phyloP scores from a whole-genome alignment of 2,329 filamentous ascomycete genomes.

The Xylaria multiplex region DNA sequence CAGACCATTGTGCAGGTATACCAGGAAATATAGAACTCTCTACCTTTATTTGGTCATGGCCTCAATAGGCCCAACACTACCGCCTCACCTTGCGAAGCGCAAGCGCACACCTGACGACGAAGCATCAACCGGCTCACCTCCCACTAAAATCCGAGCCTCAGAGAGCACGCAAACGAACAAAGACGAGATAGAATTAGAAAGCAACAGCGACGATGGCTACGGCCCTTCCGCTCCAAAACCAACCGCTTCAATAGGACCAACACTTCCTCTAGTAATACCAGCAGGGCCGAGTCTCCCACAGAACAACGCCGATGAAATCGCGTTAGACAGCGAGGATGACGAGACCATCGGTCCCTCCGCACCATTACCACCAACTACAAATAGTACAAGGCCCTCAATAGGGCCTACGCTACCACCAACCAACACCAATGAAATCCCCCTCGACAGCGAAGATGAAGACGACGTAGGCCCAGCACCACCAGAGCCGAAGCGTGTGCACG shows the following conservation, averaged over 20 bases:
- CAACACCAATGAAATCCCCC: constrained; percentile 42
- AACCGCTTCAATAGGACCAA: constrained; percentile 30
- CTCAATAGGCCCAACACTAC: constrained; percentile 75
- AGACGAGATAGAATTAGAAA: constrained; percentile 50
- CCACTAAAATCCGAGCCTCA: constrained; percentile 56
- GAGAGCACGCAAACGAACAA: constrained; percentile 58
- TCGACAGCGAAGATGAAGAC: constrained; percentile 40
- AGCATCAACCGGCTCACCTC: constrained; percentile 52
- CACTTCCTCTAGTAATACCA: constrained; percentile 21
- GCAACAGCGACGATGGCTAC: constrained; percentile 42
- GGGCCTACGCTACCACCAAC: constrained; percentile 37
- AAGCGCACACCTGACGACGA: constrained; percentile 64
- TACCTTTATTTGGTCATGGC: constrained; percentile 61
- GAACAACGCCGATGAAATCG: constrained; percentile 57
- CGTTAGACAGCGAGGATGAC: constrained; percentile 55
- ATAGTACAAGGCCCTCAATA: constrained; percentile 37
- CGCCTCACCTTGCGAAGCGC: constrained; percentile 72
- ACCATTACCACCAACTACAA: constrained; percentile 31
- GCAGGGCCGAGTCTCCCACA: constrained; percentile 29
- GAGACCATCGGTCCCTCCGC: constrained; percentile 42
- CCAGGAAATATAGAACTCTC: neutral
- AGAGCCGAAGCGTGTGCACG: constrained; percentile 50
- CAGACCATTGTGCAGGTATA: neutral
- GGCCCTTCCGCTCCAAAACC: constrained; percentile 37
- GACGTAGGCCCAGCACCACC: constrained; percentile 40